Conservation (phyloP, 148 eudicot species). For the Chenopodium formosanum region DNA sequence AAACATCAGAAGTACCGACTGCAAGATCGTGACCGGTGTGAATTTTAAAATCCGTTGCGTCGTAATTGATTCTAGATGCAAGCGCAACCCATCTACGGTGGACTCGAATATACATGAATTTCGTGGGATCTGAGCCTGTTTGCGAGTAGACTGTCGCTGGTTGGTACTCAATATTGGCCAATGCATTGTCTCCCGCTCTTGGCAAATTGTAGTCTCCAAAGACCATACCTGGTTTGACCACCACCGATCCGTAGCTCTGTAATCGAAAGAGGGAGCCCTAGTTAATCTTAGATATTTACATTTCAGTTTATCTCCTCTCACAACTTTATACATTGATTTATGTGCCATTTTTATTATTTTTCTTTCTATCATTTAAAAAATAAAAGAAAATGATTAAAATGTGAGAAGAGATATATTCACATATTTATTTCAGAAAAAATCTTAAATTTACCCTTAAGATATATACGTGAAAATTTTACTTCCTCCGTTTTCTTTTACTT, state of each 20-base stretch:
- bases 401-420: too few relatives aligned
- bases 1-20: constrained; percentile 21
- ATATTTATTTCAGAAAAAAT: too few relatives aligned
- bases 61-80: constrained; percentile 17
- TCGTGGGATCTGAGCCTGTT: neutral
- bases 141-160: constrained; percentile 1
- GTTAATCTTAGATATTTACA: too few relatives aligned
- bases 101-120: neutral
- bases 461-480: too few relatives aligned
- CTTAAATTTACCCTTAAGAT: too few relatives aligned
- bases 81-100: constrained; percentile 13
- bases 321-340: too few relatives aligned
- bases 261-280: too few relatives aligned
- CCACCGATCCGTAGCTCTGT: neutral
- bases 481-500: too few relatives aligned
- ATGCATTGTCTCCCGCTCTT: constrained; percentile 17
- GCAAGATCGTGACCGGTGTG: constrained; percentile 3
- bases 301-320: too few relatives aligned
- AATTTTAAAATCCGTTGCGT: constrained; percentile 1
- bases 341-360: too few relatives aligned
- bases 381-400: too few relatives aligned
- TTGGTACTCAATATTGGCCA: neutral
- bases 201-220: constrained; percentile 31
- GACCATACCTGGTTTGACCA: neutral
- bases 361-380: too few relatives aligned